Evolutionary conservation across 169 alveolate species (phyloP), one percentile per base, ranked within the genome.

Genomic region (Cryptosporidium ryanae): DNA sequence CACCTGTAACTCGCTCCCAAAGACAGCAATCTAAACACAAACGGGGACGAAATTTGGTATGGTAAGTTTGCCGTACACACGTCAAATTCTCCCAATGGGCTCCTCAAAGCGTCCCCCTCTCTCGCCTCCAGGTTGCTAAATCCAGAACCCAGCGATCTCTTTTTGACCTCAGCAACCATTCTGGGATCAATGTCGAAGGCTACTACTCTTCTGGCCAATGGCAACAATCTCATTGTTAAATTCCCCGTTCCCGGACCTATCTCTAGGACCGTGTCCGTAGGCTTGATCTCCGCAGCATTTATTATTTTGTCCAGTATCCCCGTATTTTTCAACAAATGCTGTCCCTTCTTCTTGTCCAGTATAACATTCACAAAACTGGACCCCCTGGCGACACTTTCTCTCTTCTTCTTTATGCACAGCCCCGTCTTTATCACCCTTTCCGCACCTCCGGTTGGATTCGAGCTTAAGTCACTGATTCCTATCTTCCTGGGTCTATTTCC

Each of bases 221-320:
- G 98, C 65, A 97, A 93, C 46, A 98, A 93, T 31, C 98, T 91
- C 91, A 96, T 93, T 4, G 99, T 98, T 90, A 98, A 89, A 90
- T 98, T 98, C 1, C 99, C 99, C 21, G 99, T 96, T 31, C 97
- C 99, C 55, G 99, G 99, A 21, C 99, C 99, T 18, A 98, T 97
- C 93, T 98, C 99, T 50, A 98, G 90, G 1, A 98, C 99, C 10
- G 96, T 95, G 92, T 98, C 99, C 6, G 99, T 95, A 15, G 99
- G 93, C 90, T 97, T 95, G 43, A 98, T 96, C 44, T 97, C 98
- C 17, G 99, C 97, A 49, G 99, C 99, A 27, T 93, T 94, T 27
- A 97, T 93, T 52, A 98, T 96, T 91, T 95, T 94, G 82, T 98
- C 97, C 52, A 98, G 94, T 46, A 98, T 96, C 59, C 98, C 98